Evolutionary conservation across 805 yeast genomes (phyloP), one percentile per base, ranked within the genome.

Genomic region (Ascoidea tarda): DNA sequence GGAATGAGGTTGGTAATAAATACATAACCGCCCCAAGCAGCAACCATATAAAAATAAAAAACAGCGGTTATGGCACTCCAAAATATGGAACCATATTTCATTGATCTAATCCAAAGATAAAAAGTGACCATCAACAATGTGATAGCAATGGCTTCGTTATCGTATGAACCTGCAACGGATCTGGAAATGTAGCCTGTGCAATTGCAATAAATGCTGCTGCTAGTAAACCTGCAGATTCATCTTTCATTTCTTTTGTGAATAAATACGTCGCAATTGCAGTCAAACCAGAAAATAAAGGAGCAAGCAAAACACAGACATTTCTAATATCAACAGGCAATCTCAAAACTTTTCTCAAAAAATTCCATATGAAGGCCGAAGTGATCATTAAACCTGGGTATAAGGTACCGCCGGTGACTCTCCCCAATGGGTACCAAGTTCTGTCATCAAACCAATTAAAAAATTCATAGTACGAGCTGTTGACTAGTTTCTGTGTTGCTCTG

Each of bases 11-110:
- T 93, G 55, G 99, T 93, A 70, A 93, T 95, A 74, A 93, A 93
- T 51, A 95, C 99, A 66, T 93, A 93, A 32, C 99, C 99, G 74
- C 99, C 99, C 97, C 99, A 90, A 10, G 99, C 99, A 49, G 95
- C 82, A 51, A 93, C 99, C 99, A 93, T 93, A 75, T 93, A 93
- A 69, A 95, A 93, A 72, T 95, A 93, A 61, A 82, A 84, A 42
- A 88, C 65, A 1, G 99, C 95, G 33, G 97, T 81, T 60, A 84
- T 70, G 2, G 91, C 74, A 8, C 88, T 93, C 74, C 82, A 87
- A 59, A 87, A 76, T 16, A 90, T 81, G 1, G 96, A 87, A 49
- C 99, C 99, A 46, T 84, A 73, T 68, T 91, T 91, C 68, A 87
- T 78, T 10, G 96, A 84, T 70, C 89, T 90, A 69, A 93, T 84